Evolutionary conservation across 2,329 filamentous ascomycete genomes (phyloP).

Genomic region (Amesomyces nigricolor): DNA sequence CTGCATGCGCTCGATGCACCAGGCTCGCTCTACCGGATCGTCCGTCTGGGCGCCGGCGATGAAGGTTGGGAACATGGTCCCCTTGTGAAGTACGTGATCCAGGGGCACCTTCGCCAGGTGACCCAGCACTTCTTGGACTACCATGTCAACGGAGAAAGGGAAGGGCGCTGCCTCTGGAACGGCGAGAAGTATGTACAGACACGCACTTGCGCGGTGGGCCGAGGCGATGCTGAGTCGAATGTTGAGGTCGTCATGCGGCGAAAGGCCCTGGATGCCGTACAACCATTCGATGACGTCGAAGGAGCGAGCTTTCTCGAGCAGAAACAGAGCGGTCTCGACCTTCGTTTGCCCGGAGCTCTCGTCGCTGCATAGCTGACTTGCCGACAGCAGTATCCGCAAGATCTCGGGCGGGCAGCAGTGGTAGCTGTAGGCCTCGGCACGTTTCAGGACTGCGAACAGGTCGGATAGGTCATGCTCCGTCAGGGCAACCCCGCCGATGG

Average conservation of each 20-base stretch:
- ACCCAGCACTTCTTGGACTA: constrained; percentile 42
- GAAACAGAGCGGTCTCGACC: constrained; percentile 16
- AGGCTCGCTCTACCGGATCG: constrained; percentile 38
- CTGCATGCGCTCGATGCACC: constrained; percentile 43
- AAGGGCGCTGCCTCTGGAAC: constrained; percentile 21
- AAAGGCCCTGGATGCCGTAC: constrained; percentile 31
- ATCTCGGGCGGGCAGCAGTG: constrained; percentile 43
- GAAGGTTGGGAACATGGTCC: constrained; percentile 52
- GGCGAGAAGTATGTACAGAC: constrained; percentile 43
- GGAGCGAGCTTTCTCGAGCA: constrained; percentile 33
- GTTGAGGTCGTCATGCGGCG: constrained; percentile 33
- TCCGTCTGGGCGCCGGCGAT: constrained; percentile 49
- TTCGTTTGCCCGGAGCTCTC: background rate
- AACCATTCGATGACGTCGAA: constrained; percentile 41
- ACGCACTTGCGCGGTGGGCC: constrained; percentile 40
- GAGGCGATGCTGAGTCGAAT: constrained; percentile 38
- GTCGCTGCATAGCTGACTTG: constrained; percentile 35
- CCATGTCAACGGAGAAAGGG: constrained; percentile 28
- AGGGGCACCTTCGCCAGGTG: constrained; percentile 44
- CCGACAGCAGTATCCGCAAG: constrained; percentile 39
- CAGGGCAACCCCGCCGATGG: constrained; percentile 33
- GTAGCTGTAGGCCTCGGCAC: constrained; percentile 41
- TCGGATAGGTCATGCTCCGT: constrained; percentile 36
- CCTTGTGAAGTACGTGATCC: constrained; percentile 49
- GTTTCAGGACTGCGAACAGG: constrained; percentile 35